These are phyloP conservation scores for Xerocomus potaroensis DNA, from an alignment of 768 basidiomycete genomes.

Conservation along the genomic window DNA sequence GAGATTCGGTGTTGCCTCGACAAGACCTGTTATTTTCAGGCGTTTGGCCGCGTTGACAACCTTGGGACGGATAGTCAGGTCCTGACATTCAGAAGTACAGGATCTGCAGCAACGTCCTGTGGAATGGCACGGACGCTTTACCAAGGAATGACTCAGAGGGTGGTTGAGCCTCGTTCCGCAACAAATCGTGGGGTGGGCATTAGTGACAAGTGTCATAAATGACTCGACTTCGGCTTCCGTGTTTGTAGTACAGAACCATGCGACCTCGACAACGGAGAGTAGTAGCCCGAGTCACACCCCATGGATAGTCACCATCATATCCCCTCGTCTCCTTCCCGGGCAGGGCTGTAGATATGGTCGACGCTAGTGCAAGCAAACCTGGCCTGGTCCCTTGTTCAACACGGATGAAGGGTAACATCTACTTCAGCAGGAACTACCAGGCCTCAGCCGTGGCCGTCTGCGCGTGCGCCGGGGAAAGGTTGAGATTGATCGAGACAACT, in stretches of 20 bases:
- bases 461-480: conserved; percentile 78
- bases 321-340: conserved; percentile 68
- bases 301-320: conserved; percentile 83
- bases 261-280: conserved; percentile 72
- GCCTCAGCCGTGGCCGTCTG: conserved; percentile 71
- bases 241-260: conserved; percentile 65
- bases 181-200: conserved; percentile 59
- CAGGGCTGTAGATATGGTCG: conserved; percentile 58
- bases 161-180: conserved; percentile 70
- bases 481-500: conserved; percentile 76
- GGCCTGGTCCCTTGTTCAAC: conserved; percentile 54
- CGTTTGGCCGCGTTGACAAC: conserved; percentile 57
- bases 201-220: conserved; percentile 59
- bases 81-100: conserved; percentile 73
- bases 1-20: conserved; percentile 60
- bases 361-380: conserved; percentile 52
- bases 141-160: conserved; percentile 72
- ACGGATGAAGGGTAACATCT: conserved; percentile 59
- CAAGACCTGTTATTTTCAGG: conserved; percentile 50
- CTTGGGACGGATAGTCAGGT: conserved; percentile 45
- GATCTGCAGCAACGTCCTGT: conserved; percentile 74
- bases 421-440: conserved; percentile 71
- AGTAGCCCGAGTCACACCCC: conserved; percentile 69
- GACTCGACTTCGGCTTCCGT: conserved; percentile 49
- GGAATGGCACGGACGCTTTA: conserved; percentile 61